Percentiles rank a stretch among this genome's conserved stretches.
Evolutionary conservation across 164 flowering plant species (phyloP).

Genomic region (Sextonia rubra): DNA sequence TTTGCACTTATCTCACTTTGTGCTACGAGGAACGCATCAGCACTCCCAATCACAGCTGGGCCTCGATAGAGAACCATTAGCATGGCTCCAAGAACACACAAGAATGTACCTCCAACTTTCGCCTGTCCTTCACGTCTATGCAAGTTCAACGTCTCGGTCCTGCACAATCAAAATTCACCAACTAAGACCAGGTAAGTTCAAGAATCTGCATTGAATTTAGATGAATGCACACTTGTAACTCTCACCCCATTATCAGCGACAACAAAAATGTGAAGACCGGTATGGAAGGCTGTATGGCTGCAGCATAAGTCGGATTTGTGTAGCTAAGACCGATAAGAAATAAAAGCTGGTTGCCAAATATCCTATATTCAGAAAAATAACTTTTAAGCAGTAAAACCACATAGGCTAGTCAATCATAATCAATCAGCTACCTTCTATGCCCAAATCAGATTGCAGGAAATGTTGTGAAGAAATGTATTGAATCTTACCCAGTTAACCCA

Average conservation of each 20-base stretch:
- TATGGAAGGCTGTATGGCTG: constrained; percentile 88
- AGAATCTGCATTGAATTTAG: not conserved
- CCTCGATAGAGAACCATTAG: constrained; percentile 88
- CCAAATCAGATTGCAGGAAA: not conserved
- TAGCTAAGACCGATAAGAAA: constrained; percentile 90
- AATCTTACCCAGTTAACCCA: constrained; percentile 85
- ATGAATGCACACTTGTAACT: not conserved
- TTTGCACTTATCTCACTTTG: constrained; percentile 64
- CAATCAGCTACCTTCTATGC: not conserved
- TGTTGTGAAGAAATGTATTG: not conserved
- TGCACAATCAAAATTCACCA: constrained; percentile 35
- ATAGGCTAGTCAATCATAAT: too few relatives aligned
- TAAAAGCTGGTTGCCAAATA: constrained; percentile 92
- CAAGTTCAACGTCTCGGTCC: constrained; percentile 82
- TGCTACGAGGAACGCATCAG: constrained; percentile 30
- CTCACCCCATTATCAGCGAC: constrained; percentile 86
- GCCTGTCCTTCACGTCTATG: constrained; percentile 67
- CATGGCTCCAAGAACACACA: constrained; percentile 87
- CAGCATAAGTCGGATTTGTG: constrained; percentile 97
- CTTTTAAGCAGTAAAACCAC: constrained; percentile 1
- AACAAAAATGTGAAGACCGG: constrained; percentile 92
- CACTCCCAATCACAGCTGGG: constrained; percentile 59
- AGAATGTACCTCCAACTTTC: constrained; percentile 78
- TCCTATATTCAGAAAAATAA: constrained; percentile 41
- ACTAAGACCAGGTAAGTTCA: not conserved